phyloP scores from a whole-genome alignment of 1,139 yeast genomes.

The Geotrichum restrictum region DNA sequence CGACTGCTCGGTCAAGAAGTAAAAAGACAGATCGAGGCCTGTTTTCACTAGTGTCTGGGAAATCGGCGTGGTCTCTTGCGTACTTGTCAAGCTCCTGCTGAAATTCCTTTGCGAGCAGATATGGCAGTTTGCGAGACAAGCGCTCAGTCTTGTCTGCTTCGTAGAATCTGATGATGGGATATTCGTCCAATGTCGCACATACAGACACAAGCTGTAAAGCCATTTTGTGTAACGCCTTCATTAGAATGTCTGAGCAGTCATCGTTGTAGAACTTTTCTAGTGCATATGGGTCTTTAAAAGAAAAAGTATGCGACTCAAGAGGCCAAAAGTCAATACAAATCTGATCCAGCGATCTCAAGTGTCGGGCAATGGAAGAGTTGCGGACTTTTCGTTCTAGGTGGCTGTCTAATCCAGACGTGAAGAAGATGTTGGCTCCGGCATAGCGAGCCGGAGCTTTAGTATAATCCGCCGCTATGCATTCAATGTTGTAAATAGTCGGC shows the following conservation, averaged over 20 bases:
- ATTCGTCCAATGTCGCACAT: constrained; percentile 79
- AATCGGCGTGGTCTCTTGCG: constrained; percentile 63
- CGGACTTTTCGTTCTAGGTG: constrained; percentile 27
- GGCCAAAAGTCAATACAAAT: constrained; percentile 46
- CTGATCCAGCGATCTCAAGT: constrained; percentile 27
- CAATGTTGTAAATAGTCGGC: constrained; percentile 51
- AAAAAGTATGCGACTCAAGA: constrained; percentile 48
- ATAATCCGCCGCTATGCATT: constrained; percentile 60
- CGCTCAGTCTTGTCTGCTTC: constrained; percentile 43
- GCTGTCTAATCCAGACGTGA: constrained; percentile 48
- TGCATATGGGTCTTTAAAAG: constrained; percentile 46
- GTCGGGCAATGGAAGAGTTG: constrained; percentile 30
- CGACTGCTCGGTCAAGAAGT: constrained; percentile 79
- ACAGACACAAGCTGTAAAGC: constrained; percentile 63
- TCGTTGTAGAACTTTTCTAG: constrained; percentile 71
- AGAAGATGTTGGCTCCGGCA: constrained; percentile 53
- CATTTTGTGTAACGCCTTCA: constrained; percentile 54
- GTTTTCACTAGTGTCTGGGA: constrained; percentile 42
- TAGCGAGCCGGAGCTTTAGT: constrained; percentile 53
- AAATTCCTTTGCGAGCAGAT: constrained; percentile 66
- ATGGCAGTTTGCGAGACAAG: constrained; percentile 63
- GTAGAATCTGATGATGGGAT: constrained; percentile 71
- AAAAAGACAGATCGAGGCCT: constrained; percentile 72
- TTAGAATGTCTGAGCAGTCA: constrained; percentile 59
- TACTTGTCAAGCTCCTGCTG: constrained; percentile 71